phyloP scores from a whole-genome alignment of 2,329 filamentous ascomycete genomes.

The Hawksworthiomyces lignivorus region DNA sequence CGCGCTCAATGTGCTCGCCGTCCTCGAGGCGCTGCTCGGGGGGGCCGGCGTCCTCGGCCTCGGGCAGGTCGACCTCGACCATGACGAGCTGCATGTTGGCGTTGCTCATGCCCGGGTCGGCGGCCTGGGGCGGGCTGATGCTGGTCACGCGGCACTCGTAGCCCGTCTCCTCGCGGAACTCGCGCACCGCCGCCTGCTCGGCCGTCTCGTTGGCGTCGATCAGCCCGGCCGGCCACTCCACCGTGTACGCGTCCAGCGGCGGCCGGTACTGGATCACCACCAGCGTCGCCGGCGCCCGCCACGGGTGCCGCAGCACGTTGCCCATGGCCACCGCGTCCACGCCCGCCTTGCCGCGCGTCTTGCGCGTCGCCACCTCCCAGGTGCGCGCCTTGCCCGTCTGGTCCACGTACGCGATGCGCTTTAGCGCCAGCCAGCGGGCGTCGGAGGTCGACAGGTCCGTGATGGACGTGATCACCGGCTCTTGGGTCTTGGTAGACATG shows the following conservation, averaged over 20 bases:
- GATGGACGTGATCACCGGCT: conserved; percentile 37
- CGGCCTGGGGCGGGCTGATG: conserved; percentile 46
- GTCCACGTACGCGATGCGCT: conserved; percentile 51
- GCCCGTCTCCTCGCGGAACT: conserved; percentile 49
- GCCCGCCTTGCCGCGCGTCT: conserved; percentile 44
- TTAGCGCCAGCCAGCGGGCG: conserved; percentile 49
- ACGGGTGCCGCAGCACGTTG: conserved; percentile 45
- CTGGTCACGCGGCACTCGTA: conserved; percentile 42
- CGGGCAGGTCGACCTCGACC: conserved; percentile 47
- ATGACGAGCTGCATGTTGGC: conserved; percentile 56
- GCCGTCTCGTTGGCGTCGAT: conserved; percentile 44
- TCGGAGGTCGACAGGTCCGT: conserved; percentile 41
- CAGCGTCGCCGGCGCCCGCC: conserved; percentile 33
- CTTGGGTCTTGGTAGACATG: conserved; percentile 33
- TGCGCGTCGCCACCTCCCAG: conserved; percentile 54
- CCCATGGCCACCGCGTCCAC: conserved; percentile 58
- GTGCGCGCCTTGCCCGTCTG: conserved; percentile 44
- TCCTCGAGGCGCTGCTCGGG: conserved; percentile 53
- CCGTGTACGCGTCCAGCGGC: conserved; percentile 40
- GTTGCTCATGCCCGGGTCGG: conserved; percentile 51
- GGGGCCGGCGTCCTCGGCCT: conserved; percentile 36
- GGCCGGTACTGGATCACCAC: conserved; percentile 19
- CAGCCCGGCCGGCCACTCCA: conserved; percentile 48
- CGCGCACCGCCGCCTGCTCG: conserved; percentile 43
- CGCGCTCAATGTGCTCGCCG: conserved; percentile 54